A percentile compares a stretch with the other conserved stretches of the same genome.
phyloP scores from a whole-genome alignment of 768 basidiomycete genomes.

The Boletus sp. region DNA sequence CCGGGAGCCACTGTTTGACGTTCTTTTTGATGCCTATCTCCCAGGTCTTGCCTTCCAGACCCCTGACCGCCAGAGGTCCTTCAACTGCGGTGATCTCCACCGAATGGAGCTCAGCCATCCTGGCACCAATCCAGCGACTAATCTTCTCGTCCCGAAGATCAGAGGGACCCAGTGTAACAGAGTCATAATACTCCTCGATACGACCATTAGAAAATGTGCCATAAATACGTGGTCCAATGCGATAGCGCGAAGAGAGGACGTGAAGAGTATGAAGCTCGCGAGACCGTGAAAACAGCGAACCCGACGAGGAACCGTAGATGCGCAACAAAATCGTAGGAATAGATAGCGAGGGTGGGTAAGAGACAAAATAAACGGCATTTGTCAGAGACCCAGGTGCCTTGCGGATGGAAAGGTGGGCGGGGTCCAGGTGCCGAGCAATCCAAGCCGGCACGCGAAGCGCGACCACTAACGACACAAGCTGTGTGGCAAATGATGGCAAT shows the following conservation, averaged over 20 bases:
- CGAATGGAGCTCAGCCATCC: constrained; percentile 95
- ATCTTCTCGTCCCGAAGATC: constrained; percentile 76
- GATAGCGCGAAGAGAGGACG: constrained; percentile 81
- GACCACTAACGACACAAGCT: constrained; percentile 54
- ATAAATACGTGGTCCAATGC: constrained; percentile 86
- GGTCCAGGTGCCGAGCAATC: constrained; percentile 44
- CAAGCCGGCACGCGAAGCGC: constrained; percentile 59
- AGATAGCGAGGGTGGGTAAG: constrained; percentile 52
- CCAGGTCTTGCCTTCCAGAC: constrained; percentile 46
- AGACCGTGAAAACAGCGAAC: constrained; percentile 80
- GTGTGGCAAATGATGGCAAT: constrained; percentile 48
- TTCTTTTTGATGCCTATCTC: constrained; percentile 63
- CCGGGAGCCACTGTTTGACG: constrained; percentile 64
- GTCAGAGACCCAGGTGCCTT: constrained; percentile 92
- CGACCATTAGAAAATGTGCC: constrained; percentile 97
- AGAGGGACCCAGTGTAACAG: constrained; percentile 68
- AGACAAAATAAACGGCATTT: constrained; percentile 96
- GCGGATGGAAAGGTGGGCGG: constrained; percentile 54
- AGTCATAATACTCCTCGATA: constrained; percentile 93
- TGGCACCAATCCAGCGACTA: constrained; percentile 84
- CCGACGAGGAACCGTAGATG: constrained; percentile 88
- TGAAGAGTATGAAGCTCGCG: constrained; percentile 87
- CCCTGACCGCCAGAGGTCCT: constrained; percentile 36
- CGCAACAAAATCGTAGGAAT: constrained; percentile 77
- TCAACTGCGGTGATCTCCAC: constrained; percentile 77